phyloP scores from a whole-genome alignment of 139 green algal genomes.

The Ulvella scutata region DNA sequence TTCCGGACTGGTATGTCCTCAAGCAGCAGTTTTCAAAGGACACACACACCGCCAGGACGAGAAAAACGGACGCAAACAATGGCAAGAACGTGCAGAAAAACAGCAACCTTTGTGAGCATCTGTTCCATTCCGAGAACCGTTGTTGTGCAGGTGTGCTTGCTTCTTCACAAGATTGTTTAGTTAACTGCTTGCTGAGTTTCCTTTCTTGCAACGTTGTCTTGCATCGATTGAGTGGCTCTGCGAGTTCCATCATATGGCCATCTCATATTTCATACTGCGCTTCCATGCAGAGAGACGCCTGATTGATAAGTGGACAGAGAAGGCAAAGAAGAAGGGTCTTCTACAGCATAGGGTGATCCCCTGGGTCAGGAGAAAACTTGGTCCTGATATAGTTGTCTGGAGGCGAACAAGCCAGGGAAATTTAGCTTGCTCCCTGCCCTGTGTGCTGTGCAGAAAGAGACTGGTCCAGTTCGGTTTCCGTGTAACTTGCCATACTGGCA shows the following conservation, averaged over 20 bases:
- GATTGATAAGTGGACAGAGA: background rate
- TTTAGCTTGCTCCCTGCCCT: background rate
- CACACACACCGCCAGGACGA: background rate
- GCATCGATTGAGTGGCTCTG: no score
- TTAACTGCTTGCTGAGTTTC: background rate
- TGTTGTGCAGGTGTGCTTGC: background rate
- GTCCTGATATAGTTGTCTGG: background rate
- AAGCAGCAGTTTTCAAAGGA: background rate
- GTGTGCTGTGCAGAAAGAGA: background rate
- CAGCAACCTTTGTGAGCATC: background rate
- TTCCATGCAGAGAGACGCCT: background rate
- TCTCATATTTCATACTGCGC: no score
- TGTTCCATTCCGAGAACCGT: background rate
- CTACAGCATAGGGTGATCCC: background rate
- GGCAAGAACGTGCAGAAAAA: background rate
- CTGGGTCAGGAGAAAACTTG: background rate
- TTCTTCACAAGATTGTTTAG: background rate
- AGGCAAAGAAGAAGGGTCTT: background rate
- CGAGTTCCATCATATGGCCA: no score
- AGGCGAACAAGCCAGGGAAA: background rate
- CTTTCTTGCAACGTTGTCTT: background rate
- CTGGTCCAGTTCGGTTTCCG: background rate
- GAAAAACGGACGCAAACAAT: background rate
- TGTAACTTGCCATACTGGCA: background rate
- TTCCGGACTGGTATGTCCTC: background rate